Evolutionary conservation across 768 basidiomycete species (phyloP), one percentile per base, ranked within the genome.

Genomic region (Hygrophoropsis aurantiaca): DNA sequence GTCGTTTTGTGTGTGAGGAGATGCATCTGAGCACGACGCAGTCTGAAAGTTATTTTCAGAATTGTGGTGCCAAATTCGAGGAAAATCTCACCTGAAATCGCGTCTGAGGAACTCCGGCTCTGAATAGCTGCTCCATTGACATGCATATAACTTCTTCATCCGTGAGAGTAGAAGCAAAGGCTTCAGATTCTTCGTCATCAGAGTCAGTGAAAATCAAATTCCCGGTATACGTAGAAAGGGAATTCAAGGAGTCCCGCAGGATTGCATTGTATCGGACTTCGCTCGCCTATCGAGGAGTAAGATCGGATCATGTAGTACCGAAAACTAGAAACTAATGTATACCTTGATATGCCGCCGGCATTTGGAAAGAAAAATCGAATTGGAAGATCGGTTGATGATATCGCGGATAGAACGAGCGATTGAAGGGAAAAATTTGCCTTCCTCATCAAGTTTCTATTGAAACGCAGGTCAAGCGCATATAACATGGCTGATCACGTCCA

Each of bases 361-460:
- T 48, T 59, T 71, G 21, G 68, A 65, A 37, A 70, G 65, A 59
- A 87, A 87, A 9, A 43, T 44, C 2, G 58, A 44, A 53, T 81
- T 73, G 3, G 66, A 61, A 3, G 87, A 86, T 19, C 84, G 77
- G 39, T 60, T 54, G 33, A 79, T 70, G 27, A 89, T 79, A 21
- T 68, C 66, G 24, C 65, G 55, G 32, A 88, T 65, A 3, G 83
- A 81, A 3, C 58, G 62, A 27, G 73, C 68, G 33, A 88, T 73
- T 8, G 74, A 70, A 6, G 66, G 61, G 51, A 82, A 79, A 45
- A 73, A 73, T 3, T 61, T 47, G 20, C 60, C 58, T 64, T 90
- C 87, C 10, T 67, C 46, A 46, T 80, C 77, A 26, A 85, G 70
- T 70, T 79, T 80, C 85, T 88, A 47, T 41, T 23, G 30, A 35